Percentiles rank a stretch among this genome's conserved stretches.
phyloP scores from a whole-genome alignment of 73 alveolate genomes.

The Symbiodinium natans region DNA sequence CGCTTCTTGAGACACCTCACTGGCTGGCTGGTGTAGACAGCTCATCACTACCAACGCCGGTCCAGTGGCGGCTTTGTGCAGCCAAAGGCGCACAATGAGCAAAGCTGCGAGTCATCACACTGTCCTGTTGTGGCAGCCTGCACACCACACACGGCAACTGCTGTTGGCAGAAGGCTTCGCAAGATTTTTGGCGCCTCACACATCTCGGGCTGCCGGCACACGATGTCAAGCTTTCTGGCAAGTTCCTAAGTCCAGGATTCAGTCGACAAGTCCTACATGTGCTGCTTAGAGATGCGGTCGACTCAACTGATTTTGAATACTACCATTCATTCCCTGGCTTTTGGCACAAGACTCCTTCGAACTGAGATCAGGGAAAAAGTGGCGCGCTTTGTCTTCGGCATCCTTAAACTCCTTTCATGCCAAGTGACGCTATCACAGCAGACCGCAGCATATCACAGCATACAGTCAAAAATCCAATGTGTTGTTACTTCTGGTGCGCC shows the following conservation, averaged over 20 bases:
- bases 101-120: not conserved
- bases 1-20: too few relatives aligned
- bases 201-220: not conserved
- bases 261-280: not conserved
- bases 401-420: not conserved
- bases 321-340: too few relatives aligned
- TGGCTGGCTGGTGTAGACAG: not conserved
- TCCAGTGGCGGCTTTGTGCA: too few relatives aligned
- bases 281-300: too few relatives aligned
- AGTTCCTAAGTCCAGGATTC: not conserved
- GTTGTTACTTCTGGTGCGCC: too few relatives aligned
- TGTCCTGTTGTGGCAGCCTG: not conserved
- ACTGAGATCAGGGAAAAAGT: not conserved
- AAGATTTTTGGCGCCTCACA: not conserved
- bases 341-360: not conserved
- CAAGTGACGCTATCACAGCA: too few relatives aligned
- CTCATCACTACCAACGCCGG: too few relatives aligned
- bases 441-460: too few relatives aligned
- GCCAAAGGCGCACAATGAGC: not conserved
- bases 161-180: not conserved
- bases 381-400: not conserved
- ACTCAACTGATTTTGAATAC: too few relatives aligned
- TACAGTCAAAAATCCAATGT: too few relatives aligned
- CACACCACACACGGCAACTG: not conserved
- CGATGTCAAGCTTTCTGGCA: not conserved